Base-by-base conservation (phyloP, 805 yeast genomes). In the Ogataea henricii region DNA sequence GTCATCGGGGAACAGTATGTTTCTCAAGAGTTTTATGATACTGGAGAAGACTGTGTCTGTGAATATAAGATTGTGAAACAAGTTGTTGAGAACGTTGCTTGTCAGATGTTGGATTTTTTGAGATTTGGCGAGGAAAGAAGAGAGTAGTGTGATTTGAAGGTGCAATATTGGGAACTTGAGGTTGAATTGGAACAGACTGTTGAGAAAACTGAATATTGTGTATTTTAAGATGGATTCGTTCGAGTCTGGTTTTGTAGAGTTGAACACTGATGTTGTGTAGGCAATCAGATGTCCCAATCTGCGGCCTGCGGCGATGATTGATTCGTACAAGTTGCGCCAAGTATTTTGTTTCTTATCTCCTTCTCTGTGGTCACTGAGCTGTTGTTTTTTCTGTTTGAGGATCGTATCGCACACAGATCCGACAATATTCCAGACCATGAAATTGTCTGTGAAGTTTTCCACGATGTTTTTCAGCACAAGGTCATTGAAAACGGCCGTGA, bases 401-500 rank as follows among this genome's bases (percentile, higher is more conserved):
- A 52, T 36, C 1, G 45, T n/a, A 29, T 54, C 54, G 32, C 55
- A 42, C 12, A 62, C 18, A 6, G 56, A 40, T 22, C 63, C 64
- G 21, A 74, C 54, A 3, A 79, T 60, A 25, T 73, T 78, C 69
- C 81, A 75, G 1, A 79, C 53, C 60, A 76, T 71, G 63, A 76
- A 79, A n/a, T 79, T 79, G 46, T 79, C 80, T 8, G 74, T 65
- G 13, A 79, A 48, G 53, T 76, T 76, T 6, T 71, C 74, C 4
- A 76, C 58, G 1, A 71, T 53, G 47, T 70, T 77, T 35, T 61
- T 61, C 35, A 80, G 45, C 0, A 74, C 65, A 36, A 78, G 53
- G 38, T 77, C 81, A 20, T 71, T 66, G 12, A 78, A 34, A 4
- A 80, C 47, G 1, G 74, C 60, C 3, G 68, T 54, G 5, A 77